Evolutionary conservation across 805 yeast species (phyloP), one percentile per base, ranked within the genome.

Genomic region (Candida coleopterorum): DNA sequence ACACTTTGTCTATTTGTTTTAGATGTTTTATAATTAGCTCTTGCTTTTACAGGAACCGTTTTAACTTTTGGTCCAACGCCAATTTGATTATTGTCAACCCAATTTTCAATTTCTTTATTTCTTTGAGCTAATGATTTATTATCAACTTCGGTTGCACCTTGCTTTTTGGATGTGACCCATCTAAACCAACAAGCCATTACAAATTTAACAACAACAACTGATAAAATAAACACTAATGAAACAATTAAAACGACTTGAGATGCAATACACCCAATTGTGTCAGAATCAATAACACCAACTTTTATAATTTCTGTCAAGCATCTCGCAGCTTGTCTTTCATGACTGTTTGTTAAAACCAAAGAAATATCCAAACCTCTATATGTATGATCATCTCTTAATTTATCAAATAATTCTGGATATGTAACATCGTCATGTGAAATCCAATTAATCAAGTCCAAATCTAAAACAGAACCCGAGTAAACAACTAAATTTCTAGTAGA

Each of bases 201-300:
- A 50, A 93, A 93, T 61, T 89, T 89, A 29, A 70, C 69, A 35
- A 80, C 52, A 17, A 88, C 95, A 37, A 93, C 76, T 2, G 94
- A 74, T 40, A 93, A 68, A 49, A 93, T 89, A 55, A 93, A 87
- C 8, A 84, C 81, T 50, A 93, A 71, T 1, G 97, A 85, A 6
- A 83, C 73, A 48, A 78, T 77, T 42, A 93, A 72, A 1, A 93
- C 96, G 26, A 89, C 79, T 37, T 79, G 66, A 0, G 97, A 87
- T 0, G 96, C 95, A 52, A 93, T 79, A 63, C 98, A 93, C 5
- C 98, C 98, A 50, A 93, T 78, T 6, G 95, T 79, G 25, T 85
- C 85, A 2, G 89, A 77, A 54, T 93, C 97, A 28, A 93, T 76
- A 33, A 77, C 79, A 16, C 98, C 98, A 11, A 90, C 95, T 59